Conservation (phyloP, 1,284 basidiomycete genomes). For the Sutorius eximius region DNA sequence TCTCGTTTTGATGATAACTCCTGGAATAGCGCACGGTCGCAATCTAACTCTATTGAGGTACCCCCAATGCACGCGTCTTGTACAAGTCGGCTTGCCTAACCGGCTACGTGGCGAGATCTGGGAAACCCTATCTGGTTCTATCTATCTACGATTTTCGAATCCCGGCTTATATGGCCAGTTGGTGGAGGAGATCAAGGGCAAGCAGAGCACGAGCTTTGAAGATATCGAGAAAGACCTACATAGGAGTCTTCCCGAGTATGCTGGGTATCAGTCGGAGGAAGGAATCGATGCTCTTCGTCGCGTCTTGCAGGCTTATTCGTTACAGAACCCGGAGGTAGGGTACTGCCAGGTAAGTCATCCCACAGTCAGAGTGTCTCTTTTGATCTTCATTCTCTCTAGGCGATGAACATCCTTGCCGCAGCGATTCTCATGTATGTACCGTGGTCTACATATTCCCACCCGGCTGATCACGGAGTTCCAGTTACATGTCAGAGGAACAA, state of each 20-base stretch:
- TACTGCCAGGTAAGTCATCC: slow-evolving; percentile 68
- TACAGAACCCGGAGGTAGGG: slow-evolving; percentile 93
- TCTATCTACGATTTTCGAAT: slow-evolving; percentile 88
- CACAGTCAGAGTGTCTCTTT: slow-evolving; percentile 11
- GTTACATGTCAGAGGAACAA: slow-evolving; percentile 99
- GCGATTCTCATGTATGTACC: slow-evolving; percentile 81
- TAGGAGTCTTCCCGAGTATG: slow-evolving; percentile 91
- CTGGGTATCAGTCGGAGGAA: slow-evolving; percentile 87
- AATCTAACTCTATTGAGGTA: slow-evolving; percentile 93
- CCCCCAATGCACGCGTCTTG: slow-evolving; percentile 93
- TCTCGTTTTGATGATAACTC: slow-evolving; percentile 8
- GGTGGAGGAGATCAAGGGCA: slow-evolving; percentile 77
- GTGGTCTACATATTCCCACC: neutral
- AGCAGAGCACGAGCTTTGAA: slow-evolving; percentile 88
- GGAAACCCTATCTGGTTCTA: slow-evolving; percentile 95
- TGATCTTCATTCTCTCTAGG: slow-evolving; percentile 47
- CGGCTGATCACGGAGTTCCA: slow-evolving; percentile 36
- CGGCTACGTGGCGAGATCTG: slow-evolving; percentile 96
- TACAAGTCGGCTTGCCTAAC: slow-evolving; percentile 97
- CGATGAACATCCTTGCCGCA: slow-evolving; percentile 92
- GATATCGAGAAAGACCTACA: slow-evolving; percentile 99
- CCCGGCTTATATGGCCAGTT: slow-evolving; percentile 85
- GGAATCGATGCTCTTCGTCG: slow-evolving; percentile 84
- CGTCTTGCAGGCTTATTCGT: slow-evolving; percentile 95
- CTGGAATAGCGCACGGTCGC: slow-evolving; percentile 70